phyloP scores from a whole-genome alignment of 306 rosid species.

The Cercis canadensis region DNA sequence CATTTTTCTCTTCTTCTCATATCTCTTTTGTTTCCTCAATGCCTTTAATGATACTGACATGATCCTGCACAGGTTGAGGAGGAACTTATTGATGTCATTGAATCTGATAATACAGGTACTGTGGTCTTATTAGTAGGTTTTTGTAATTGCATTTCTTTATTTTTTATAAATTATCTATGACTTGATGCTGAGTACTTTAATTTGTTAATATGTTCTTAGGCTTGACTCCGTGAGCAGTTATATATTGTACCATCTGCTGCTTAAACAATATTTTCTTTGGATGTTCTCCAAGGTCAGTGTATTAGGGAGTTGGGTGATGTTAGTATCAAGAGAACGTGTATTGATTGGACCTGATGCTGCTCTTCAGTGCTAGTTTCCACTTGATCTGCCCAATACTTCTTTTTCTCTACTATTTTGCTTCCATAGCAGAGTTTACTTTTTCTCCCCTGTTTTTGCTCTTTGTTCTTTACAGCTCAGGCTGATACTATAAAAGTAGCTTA shows the following conservation, averaged over 20 bases:
- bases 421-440: too few relatives aligned
- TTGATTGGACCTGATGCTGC: too few relatives aligned
- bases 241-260: conserved; percentile 17
- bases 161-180: background rate
- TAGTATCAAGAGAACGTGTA: too few relatives aligned
- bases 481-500: too few relatives aligned
- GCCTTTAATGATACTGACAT: conserved; percentile 22
- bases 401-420: too few relatives aligned
- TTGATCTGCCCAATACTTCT: conserved; percentile 5
- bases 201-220: too few relatives aligned
- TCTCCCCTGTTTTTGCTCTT: too few relatives aligned
- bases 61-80: conserved; percentile 75
- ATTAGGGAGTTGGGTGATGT: background rate
- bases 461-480: too few relatives aligned
- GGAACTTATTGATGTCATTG: conserved; percentile 83
- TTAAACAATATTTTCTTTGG: conserved; percentile 4
- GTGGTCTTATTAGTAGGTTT: conserved; percentile 32
- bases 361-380: background rate
- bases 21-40: conserved; percentile 4
- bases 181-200: conserved; percentile 14
- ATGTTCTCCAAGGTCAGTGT: conserved; percentile 16
- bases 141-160: conserved; percentile 2
- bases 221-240: conserved; percentile 4
- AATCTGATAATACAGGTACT: conserved; percentile 69
- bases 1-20: conserved; percentile 12